Evolutionary conservation across 2,329 filamentous ascomycete species (phyloP).

Genomic region (Diaporthe sp.): DNA sequence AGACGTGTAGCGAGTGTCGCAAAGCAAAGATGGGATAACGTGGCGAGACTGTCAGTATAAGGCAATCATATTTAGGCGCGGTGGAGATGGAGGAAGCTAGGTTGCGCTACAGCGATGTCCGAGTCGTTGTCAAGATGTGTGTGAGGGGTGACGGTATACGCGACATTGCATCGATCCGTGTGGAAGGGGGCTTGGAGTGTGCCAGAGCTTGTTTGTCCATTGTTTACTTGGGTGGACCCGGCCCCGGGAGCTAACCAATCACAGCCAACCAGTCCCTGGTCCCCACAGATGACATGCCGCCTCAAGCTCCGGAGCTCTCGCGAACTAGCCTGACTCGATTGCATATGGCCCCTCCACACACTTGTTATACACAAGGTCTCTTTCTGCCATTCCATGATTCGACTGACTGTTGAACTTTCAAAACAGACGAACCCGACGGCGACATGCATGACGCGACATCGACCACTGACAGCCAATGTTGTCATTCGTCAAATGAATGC

Average conservation of each 20-base stretch:
- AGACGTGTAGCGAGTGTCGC: slow-evolving; percentile 22
- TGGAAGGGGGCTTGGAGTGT: slow-evolving; percentile 13
- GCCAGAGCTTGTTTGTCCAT: slow-evolving; percentile 35
- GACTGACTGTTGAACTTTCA: neutral
- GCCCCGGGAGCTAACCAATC: neutral
- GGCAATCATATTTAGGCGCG: slow-evolving; percentile 36
- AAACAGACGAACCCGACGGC: too few relatives aligned
- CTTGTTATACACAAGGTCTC: neutral
- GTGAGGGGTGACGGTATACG: slow-evolving; percentile 14
- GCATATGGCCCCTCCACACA: too few relatives aligned
- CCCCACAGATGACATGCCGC: neutral
- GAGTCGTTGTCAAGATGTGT: slow-evolving; percentile 6
- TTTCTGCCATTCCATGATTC: neutral
- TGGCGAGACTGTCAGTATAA: slow-evolving; percentile 7
- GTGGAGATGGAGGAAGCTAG: neutral
- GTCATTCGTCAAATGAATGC: neutral
- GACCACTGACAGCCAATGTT: neutral
- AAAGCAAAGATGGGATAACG: slow-evolving; percentile 3
- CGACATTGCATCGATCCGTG: slow-evolving; percentile 9
- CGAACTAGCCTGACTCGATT: neutral
- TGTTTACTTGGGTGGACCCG: slow-evolving; percentile 27
- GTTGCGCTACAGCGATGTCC: slow-evolving; percentile 1
- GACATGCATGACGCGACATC: neutral
- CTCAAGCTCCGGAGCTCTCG: neutral
- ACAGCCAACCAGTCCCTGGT: neutral